phyloP scores from a whole-genome alignment of 768 basidiomycete species.

The Naganishia onofrii region DNA sequence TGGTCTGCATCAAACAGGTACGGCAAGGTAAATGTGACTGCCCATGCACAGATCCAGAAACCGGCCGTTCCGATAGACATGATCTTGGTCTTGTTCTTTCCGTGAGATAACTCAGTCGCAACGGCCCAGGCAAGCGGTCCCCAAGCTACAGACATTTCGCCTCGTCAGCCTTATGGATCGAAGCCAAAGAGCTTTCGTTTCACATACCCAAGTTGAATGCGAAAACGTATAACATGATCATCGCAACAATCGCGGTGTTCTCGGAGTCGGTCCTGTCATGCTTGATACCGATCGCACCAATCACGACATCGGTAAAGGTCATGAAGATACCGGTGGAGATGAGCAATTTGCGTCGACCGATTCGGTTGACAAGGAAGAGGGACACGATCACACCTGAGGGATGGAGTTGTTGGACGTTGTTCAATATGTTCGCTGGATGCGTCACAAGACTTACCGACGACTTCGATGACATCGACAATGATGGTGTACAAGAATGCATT shows the following conservation, averaged over 20 bases:
- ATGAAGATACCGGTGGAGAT: constrained; percentile 49
- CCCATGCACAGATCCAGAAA: constrained; percentile 53
- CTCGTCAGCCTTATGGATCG: not conserved
- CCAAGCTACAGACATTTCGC: not conserved
- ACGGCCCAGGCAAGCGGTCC: constrained; percentile 30
- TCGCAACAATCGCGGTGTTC: constrained; percentile 46
- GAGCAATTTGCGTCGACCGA: constrained; percentile 47
- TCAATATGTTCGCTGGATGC: not conserved
- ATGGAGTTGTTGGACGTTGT: too few species aligned
- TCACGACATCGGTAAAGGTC: constrained; percentile 44
- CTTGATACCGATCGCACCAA: constrained; percentile 44
- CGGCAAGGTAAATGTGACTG: constrained; percentile 50
- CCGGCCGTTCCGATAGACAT: constrained; percentile 50
- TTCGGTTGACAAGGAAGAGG: constrained; percentile 47
- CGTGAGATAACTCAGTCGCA: constrained; percentile 42
- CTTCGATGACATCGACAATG: constrained; percentile 45
- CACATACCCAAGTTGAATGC: constrained; percentile 48
- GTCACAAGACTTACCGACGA: constrained; percentile 29
- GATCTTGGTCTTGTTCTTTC: constrained; percentile 48
- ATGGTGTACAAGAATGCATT: constrained; percentile 47
- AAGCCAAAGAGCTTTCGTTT: constrained; percentile 43
- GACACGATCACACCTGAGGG: constrained; percentile 37
- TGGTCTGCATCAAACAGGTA: constrained; percentile 46
- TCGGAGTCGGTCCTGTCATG: constrained; percentile 35
- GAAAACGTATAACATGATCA: constrained; percentile 51